phyloP scores from a whole-genome alignment of 192 early-diverging fungal genomes.

The Coemansia sp. region DNA sequence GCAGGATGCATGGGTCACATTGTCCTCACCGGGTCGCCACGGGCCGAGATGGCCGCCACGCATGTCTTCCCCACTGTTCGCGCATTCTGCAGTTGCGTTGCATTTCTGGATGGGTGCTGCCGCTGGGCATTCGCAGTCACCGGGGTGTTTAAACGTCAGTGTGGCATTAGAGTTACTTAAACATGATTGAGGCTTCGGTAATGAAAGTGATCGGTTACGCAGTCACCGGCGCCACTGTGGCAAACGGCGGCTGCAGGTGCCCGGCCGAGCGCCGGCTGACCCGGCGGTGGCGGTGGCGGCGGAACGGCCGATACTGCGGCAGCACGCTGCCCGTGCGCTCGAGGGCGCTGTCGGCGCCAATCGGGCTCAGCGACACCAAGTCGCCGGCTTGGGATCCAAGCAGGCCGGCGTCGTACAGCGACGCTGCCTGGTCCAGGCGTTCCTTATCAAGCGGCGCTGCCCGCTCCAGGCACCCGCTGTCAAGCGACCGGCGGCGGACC shows the following conservation, averaged over 20 bases:
- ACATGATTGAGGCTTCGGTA: background rate
- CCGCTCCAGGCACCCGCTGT: background rate
- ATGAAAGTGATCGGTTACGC: background rate
- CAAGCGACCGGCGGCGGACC: constrained; percentile 1
- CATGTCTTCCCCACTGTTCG: too few relatives aligned
- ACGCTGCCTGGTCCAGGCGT: constrained; percentile 1
- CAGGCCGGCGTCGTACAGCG: constrained; percentile 20
- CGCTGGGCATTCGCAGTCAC: too few relatives aligned
- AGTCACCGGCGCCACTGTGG: background rate
- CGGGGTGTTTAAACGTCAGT: background rate
- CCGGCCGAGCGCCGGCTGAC: background rate
- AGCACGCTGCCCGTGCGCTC: background rate
- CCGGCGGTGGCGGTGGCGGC: background rate
- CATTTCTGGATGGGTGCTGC: too few relatives aligned
- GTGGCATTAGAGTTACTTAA: background rate
- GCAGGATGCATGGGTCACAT: background rate
- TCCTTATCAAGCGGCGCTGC: background rate
- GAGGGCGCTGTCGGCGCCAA: background rate
- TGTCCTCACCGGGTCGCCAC: too few relatives aligned
- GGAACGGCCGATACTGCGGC: background rate
- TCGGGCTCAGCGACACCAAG: constrained; percentile 34
- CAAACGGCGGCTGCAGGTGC: constrained; percentile 1
- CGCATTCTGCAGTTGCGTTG: too few relatives aligned
- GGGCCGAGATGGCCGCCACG: too few relatives aligned
- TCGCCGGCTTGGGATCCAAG: constrained; percentile 26